Base-by-base conservation (phyloP, 352 stramenopile species). In the Pythium apleroticum region DNA sequence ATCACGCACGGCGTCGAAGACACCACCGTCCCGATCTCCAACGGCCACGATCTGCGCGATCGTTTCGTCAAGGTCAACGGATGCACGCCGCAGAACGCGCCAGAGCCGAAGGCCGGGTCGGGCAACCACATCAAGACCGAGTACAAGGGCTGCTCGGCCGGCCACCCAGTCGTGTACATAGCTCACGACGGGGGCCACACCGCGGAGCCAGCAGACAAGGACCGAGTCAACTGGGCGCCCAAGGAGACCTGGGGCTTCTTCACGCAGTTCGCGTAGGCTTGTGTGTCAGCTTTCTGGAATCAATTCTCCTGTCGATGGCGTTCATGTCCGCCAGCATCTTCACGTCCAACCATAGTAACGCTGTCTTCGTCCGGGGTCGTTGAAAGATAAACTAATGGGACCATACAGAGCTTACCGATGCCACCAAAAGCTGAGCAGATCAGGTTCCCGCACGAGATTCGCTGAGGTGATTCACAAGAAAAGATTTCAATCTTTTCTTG, bases 41-140 rank as follows among this genome's bases (percentile, higher is more conserved):
- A 52, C 30, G 63, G 63, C 25, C 55, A 49, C 15, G 56, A 52
- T 7, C 65, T 77, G 56, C 60, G 63, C 24, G 64, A 77, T 25
- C 48, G 57, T 30, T 74, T 77, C 52, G 28, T 74, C 24, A 50
- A 65, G 28, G 57, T 61, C 22, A 75, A 75, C 45, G 67, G 60
- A 22, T 77, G 71, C 54, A 37, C 50, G 57, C 54, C 69, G n/a
- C 60, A 73, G 52, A 69, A 39, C 22, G 60, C 67, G n/a, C 19
- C 41, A 4, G 63, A 73, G 43, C 71, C 71, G 6, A 52, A 52
- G 3, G 19, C 27, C 24, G 67, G 68, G 15, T 75, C 71, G 3
- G 54, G 58, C 19, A 69, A 67, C 52, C 67, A 77, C 60, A 65
- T 75, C 57, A 77, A 73, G 49, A 77, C 71, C 9, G 35, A 48